Evolutionary conservation across 148 eudicot species (phyloP).

Genomic region (Vaccinium macrocarpon): DNA sequence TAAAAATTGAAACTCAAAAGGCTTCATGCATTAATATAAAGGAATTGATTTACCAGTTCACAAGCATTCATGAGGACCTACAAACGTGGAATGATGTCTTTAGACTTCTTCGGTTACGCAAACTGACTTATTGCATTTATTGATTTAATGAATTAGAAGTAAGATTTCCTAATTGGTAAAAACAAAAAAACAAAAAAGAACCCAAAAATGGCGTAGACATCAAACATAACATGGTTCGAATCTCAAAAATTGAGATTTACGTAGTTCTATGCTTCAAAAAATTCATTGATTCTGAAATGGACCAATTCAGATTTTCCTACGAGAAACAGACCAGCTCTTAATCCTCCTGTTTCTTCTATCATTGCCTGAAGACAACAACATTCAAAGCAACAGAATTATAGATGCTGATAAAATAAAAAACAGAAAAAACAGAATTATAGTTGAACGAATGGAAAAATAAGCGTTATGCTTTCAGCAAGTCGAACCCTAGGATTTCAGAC

Average conservation of each 20-base stretch:
- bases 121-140: not conserved
- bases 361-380: not conserved
- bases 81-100: not conserved
- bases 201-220: not conserved
- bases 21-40: conserved; percentile 2
- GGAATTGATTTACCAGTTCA: not conserved
- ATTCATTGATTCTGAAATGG: not conserved
- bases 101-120: no score
- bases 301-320: not conserved
- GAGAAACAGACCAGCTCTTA: not conserved
- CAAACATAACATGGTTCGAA: not conserved
- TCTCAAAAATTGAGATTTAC: not conserved
- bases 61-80: not conserved
- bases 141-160: not conserved
- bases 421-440: not conserved
- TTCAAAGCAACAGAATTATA: not conserved
- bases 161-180: not conserved
- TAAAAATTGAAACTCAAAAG: not conserved
- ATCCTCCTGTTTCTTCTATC: not conserved
- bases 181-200: not conserved
- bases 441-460: not conserved
- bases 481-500: not conserved
- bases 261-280: not conserved
- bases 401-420: not conserved
- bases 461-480: not conserved